phyloP scores from a whole-genome alignment of 179 eudicot genomes.

The Patellifolia procumbens region DNA sequence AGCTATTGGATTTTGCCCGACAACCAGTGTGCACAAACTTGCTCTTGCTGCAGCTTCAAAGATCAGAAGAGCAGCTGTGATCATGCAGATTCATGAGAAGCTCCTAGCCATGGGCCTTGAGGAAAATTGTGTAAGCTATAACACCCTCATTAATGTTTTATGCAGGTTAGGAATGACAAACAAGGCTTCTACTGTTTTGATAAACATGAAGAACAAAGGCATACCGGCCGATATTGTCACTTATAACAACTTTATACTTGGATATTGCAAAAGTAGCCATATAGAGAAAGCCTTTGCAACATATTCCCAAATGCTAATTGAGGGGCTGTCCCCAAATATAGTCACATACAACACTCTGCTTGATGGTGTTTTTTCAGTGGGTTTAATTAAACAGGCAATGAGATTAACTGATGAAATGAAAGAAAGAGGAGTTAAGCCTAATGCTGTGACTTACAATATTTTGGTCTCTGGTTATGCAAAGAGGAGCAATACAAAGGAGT shows the following conservation, averaged over 20 bases:
- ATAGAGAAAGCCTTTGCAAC: constrained; percentile 56
- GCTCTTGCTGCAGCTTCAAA: constrained; percentile 62
- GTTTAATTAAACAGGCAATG: constrained; percentile 46
- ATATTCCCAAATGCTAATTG: constrained; percentile 52
- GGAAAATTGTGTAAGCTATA: constrained; percentile 47
- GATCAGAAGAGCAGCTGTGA: constrained; percentile 54
- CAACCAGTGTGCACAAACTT: constrained; percentile 48
- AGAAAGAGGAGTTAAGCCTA: constrained; percentile 54
- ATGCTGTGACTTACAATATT: constrained; percentile 58
- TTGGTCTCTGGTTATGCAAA: constrained; percentile 76
- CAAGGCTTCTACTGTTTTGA: constrained; percentile 58
- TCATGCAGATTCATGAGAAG: constrained; percentile 59
- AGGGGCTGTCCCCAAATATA: constrained; percentile 66
- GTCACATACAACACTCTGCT: constrained; percentile 78
- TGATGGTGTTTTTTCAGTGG: constrained; percentile 47
- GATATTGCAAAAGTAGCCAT: constrained; percentile 77
- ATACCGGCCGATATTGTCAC: constrained; percentile 67
- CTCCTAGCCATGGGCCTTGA: constrained; percentile 77
- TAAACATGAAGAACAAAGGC: constrained; percentile 61
- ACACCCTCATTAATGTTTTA: constrained; percentile 58
- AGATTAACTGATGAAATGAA: constrained; percentile 65
- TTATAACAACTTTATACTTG: constrained; percentile 71
- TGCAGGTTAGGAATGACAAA: constrained; percentile 84
- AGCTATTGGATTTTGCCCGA: constrained; percentile 52
- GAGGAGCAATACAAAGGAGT: constrained; percentile 68